Conservation (phyloP, 2,329 filamentous ascomycete genomes). For the Neurospora sp. region DNA sequence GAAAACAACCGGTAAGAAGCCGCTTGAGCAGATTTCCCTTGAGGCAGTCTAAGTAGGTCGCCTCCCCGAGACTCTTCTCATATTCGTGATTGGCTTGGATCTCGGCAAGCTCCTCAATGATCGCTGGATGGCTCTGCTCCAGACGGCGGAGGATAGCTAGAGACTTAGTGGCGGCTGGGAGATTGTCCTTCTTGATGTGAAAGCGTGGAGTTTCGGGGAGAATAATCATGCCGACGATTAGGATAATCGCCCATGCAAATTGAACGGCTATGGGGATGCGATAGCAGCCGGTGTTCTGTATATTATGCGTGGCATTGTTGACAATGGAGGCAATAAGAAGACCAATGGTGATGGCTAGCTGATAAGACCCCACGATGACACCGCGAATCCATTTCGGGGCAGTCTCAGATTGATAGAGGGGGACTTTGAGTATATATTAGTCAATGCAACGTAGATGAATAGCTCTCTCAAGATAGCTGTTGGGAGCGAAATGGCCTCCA, state of each 20-base stretch:
- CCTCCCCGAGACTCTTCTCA: not conserved
- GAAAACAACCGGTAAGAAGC: not conserved
- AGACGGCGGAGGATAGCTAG: not conserved
- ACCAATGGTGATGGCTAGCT: not conserved
- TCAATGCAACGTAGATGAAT: not conserved
- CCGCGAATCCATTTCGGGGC: not conserved
- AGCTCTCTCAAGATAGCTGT: not conserved
- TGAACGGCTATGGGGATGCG: not conserved
- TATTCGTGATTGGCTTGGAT: not conserved
- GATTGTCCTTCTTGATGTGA: not conserved
- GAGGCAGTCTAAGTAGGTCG: not conserved
- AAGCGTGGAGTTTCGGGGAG: not conserved
- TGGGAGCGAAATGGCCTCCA: not conserved
- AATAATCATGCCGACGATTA: not conserved
- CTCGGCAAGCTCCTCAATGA: not conserved
- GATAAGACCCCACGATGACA: not conserved
- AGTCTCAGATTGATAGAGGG: not conserved
- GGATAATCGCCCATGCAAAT: not conserved
- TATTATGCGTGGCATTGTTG: not conserved
- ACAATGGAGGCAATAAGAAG: not conserved
- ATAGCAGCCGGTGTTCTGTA: not conserved
- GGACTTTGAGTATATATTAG: not conserved
- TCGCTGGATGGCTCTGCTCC: not conserved
- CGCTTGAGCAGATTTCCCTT: not conserved
- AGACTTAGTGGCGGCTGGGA: not conserved